Evolutionary conservation across 352 stramenopile genomes (phyloP), one percentile per base, ranked within the genome.

Genomic region (Phytophthora tentaculata): DNA sequence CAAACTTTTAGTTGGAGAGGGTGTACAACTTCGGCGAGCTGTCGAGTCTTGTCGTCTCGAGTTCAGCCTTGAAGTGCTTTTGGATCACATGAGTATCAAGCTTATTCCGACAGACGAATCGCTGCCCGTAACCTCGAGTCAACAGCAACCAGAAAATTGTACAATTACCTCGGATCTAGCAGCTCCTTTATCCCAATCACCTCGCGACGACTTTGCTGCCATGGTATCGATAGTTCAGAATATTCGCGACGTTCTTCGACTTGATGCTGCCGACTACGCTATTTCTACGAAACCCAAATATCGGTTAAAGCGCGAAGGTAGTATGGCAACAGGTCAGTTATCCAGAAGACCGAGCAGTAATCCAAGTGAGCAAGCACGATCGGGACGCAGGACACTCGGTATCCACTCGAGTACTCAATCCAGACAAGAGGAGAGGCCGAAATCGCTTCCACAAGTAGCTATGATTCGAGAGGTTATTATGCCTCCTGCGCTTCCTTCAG

Each of bases 391-490:
- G 13, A 49, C 55, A 4, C 32, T 37, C 2, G 51, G 17, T 26
- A 16, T 43, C 6, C 23, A 68, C 20, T 37, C 47, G 2, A 28
- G 7, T 51, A 1, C 24, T 49, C 54, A 16, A 14, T 5, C 10
- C 44, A 24, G 9, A 19, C 14, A 24, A 51, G 45, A 35, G 0
- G 5, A 59, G 14, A 57, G 5, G n/a, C 39, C 13, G 49, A 73
- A 66, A 49, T 54, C 44, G 12, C 77, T 66, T 4, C 80, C 83
- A 2, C 69, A 79, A 22, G 72, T 91, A 16, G 66, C 76, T 10
- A 77, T 93, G 58, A 90, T 93, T 28, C 76, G 72, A 26, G 85
- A 91, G 32, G 57, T 90, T 47, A 43, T 85, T 1, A 73, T 82
- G 19, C 80, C 84, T 19, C 83, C 85, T 12, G 35, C 60, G 0